phyloP scores from a whole-genome alignment of 768 basidiomycete genomes.

The Solioccasus polychromus region DNA sequence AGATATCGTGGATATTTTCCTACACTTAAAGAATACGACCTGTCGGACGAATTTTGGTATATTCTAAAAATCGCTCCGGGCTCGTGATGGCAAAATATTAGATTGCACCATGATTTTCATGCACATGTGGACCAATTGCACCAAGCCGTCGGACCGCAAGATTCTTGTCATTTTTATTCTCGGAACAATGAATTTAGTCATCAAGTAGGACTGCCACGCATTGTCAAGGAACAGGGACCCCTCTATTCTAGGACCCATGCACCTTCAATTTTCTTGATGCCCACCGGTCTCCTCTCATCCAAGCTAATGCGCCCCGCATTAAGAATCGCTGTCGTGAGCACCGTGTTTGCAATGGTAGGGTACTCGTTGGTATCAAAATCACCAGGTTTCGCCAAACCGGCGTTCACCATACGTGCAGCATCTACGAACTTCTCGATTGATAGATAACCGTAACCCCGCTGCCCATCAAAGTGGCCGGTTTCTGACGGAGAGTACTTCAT shows the following conservation, averaged over 20 bases:
- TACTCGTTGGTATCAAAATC: constrained; percentile 79
- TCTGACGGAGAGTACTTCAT: constrained; percentile 95
- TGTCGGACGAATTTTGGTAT: background rate
- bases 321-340: constrained; percentile 83
- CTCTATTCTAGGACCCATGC: constrained; percentile 67
- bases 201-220: constrained; percentile 11
- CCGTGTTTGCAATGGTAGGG: constrained; percentile 88
- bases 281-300: constrained; percentile 85
- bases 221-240: background rate
- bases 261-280: constrained; percentile 63
- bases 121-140: too few species aligned
- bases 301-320: constrained; percentile 88
- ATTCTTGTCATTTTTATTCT: background rate
- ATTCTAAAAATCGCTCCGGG: background rate
- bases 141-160: too few species aligned
- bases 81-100: too few species aligned
- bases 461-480: constrained; percentile 91
- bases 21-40: too few species aligned
- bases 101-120: too few species aligned
- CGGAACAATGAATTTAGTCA: background rate
- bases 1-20: too few species aligned
- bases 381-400: constrained; percentile 56
- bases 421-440: constrained; percentile 93
- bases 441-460: constrained; percentile 88
- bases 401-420: constrained; percentile 76